These are phyloP conservation scores for Fusarium mundagurra DNA, from an alignment of 2,329 filamentous ascomycete genomes.

Conservation along the genomic window DNA sequence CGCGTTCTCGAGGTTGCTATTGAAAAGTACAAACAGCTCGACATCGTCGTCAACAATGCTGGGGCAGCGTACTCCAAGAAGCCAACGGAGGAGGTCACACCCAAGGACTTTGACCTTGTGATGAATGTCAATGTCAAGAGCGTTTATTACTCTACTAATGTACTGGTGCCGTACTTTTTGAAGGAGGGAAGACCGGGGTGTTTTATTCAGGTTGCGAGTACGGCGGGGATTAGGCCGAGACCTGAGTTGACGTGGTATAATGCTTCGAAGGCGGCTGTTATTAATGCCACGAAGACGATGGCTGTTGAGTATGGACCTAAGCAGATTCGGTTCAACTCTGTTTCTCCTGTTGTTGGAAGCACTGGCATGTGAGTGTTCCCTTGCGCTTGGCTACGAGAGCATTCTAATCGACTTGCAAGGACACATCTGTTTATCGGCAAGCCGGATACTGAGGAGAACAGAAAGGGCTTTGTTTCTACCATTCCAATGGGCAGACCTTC, in stretches of 20 bases:
- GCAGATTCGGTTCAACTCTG: conserved; percentile 77
- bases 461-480: conserved; percentile 61
- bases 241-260: conserved; percentile 76
- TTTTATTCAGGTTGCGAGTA: conserved; percentile 74
- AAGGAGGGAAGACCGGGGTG: conserved; percentile 64
- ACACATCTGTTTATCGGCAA: conserved; percentile 64
- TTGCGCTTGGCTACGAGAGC: accelerated
- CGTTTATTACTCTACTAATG: conserved; percentile 68
- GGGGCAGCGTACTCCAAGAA: conserved; percentile 69
- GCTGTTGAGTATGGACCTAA: conserved; percentile 79
- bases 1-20: conserved; percentile 56
- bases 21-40: conserved; percentile 60
- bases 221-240: conserved; percentile 66
- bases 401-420: not conserved
- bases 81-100: conserved; percentile 70
- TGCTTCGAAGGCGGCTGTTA: conserved; percentile 73
- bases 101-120: conserved; percentile 72
- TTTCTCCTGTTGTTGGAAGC: conserved; percentile 73
- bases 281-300: conserved; percentile 66
- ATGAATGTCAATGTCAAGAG: conserved; percentile 77
- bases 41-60: conserved; percentile 71
- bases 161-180: conserved; percentile 69
- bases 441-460: conserved; percentile 69
- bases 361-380: conserved; percentile 11
- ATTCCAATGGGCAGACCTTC: conserved; percentile 63